A percentile compares a stretch with the other conserved stretches of the same genome.
Evolutionary conservation across 2,329 filamentous ascomycete genomes (phyloP).

Genomic region (Sporothrix pseudoabietina): DNA sequence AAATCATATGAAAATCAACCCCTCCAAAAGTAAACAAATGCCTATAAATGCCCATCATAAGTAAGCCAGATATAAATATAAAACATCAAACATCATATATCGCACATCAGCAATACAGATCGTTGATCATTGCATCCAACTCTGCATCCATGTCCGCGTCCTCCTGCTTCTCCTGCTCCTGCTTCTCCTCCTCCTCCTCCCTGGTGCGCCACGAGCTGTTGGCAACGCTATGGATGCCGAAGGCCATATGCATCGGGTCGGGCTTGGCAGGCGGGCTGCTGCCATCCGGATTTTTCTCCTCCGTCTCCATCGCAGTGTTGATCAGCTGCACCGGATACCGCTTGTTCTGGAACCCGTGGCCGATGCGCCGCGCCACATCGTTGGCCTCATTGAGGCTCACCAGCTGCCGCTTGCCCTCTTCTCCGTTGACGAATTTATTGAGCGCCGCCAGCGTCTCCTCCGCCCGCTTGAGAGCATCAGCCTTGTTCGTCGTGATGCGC

Average conservation of each 20-base stretch:
- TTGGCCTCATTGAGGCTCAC: slow-evolving; percentile 60
- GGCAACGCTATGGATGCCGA: neutral
- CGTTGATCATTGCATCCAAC: neutral
- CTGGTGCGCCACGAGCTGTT: neutral
- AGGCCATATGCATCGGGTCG: neutral
- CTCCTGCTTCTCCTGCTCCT: neutral
- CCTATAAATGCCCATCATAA: too few relatives aligned
- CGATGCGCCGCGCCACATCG: slow-evolving; percentile 40
- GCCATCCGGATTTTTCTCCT: neutral
- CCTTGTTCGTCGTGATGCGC: slow-evolving; percentile 3
- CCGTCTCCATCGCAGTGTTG: neutral
- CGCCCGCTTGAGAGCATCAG: neutral
- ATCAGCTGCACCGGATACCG: slow-evolving; percentile 27
- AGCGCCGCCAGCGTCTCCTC: neutral
- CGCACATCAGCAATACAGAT: neutral
- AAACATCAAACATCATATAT: neutral
- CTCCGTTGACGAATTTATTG: slow-evolving; percentile 15
- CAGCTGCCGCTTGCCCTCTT: slow-evolving; percentile 47
- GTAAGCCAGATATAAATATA: neutral
- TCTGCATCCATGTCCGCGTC: neutral
- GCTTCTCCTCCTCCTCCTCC: neutral
- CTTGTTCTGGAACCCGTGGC: slow-evolving; percentile 28
- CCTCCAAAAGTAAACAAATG: neutral
- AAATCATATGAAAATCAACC: neutral
- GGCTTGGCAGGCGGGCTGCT: neutral